phyloP scores from a whole-genome alignment of 2,329 filamentous ascomycete genomes.

The Phialophora verrucosa region DNA sequence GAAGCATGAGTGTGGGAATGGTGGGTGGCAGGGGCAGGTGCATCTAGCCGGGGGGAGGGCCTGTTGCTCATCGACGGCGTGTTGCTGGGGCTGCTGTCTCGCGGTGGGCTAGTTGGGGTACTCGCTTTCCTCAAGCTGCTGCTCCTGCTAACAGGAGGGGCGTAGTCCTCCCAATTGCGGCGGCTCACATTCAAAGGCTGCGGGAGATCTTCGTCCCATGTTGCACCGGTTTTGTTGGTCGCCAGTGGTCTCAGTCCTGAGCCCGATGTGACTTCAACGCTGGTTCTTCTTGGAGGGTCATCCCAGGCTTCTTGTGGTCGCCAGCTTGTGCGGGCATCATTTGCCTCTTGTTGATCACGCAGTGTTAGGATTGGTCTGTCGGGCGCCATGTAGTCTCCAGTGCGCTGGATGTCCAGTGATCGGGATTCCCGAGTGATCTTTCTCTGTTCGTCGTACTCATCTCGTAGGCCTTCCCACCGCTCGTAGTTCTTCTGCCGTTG shows the following conservation, averaged over 20 bases:
- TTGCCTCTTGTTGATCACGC: conserved; percentile 39
- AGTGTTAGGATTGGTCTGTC: conserved; percentile 36
- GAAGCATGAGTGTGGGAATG: conserved; percentile 22
- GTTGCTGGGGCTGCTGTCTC: conserved; percentile 22
- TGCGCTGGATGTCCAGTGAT: conserved; percentile 38
- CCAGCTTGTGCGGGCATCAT: conserved; percentile 38
- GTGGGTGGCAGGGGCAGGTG: conserved; percentile 4
- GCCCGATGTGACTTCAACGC: conserved; percentile 32
- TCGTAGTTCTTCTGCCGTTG: conserved; percentile 40
- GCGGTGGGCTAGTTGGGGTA: conserved; percentile 11
- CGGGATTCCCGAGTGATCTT: conserved; percentile 33
- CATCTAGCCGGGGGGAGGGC: conserved; percentile 22
- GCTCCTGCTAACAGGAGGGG: conserved; percentile 29
- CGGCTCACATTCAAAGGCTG: conserved; percentile 32
- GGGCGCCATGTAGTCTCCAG: conserved; percentile 22
- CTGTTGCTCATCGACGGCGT: conserved; percentile 21
- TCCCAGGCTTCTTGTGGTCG: conserved; percentile 37
- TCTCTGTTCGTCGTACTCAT: conserved; percentile 39
- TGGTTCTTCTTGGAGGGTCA: conserved; percentile 27
- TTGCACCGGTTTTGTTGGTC: conserved; percentile 34
- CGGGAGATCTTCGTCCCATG: conserved; percentile 38
- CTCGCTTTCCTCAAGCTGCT: conserved; percentile 25
- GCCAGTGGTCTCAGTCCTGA: conserved; percentile 28
- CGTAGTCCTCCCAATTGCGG: conserved; percentile 37
- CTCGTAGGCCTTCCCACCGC: conserved; percentile 39